These are phyloP conservation scores for Saccharomycopsis hybrid DNA, from an alignment of 1,139 yeast genomes.

Conservation along the genomic window DNA sequence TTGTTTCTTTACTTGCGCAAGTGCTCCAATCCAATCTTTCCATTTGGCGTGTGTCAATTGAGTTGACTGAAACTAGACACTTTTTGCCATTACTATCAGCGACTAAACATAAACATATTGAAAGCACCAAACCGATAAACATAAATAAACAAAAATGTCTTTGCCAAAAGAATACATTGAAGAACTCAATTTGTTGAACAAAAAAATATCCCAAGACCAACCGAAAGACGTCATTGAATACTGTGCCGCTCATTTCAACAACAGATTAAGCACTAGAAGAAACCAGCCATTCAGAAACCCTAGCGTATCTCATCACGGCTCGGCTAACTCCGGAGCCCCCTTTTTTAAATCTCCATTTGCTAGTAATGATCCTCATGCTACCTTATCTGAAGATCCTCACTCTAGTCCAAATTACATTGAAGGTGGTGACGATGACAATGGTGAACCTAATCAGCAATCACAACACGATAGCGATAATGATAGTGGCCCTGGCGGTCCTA, in stretches of 20 bases:
- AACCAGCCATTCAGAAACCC: too few relatives aligned
- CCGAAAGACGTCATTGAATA: conserved; percentile 70
- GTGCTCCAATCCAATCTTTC: too few relatives aligned
- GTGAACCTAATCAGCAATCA: conserved; percentile 21
- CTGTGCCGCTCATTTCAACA: conserved; percentile 64
- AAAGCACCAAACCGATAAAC: neutral
- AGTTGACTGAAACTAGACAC: neutral
- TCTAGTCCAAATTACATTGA: conserved; percentile 29
- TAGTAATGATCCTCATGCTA: conserved; percentile 46
- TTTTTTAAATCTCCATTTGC: conserved; percentile 58
- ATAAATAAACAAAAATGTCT: conserved; percentile 25
- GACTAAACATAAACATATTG: neutral
- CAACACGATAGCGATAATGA: neutral
- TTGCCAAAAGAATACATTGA: conserved; percentile 36
- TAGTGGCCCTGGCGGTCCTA: too few relatives aligned
- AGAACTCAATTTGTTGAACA: conserved; percentile 58
- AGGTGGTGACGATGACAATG: too few relatives aligned
- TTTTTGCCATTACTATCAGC: neutral
- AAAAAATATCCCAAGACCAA: conserved; percentile 52
- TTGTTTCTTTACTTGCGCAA: neutral
- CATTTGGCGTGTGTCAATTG: neutral
- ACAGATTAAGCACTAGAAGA: conserved; percentile 57
- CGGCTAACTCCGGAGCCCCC: conserved; percentile 28
- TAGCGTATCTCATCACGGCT: too few relatives aligned
- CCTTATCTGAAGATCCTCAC: conserved; percentile 11